Conservation (phyloP, 805 yeast species). For the Yamadazyma paraphyllophila region DNA sequence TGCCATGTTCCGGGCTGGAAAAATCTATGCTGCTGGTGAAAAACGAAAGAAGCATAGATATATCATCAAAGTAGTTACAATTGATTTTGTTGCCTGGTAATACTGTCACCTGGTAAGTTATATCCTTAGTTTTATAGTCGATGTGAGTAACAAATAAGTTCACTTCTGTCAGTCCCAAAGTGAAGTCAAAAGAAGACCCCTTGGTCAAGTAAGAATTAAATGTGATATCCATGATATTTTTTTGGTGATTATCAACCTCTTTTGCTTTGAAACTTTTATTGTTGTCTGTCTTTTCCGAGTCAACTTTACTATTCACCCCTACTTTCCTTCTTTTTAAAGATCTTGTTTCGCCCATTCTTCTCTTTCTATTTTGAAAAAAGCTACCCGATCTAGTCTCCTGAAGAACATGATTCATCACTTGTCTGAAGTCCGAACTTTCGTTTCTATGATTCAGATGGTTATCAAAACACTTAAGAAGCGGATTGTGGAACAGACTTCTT, state of each 20-base stretch:
- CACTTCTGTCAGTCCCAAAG: conserved; percentile 6
- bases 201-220: conserved; percentile 21
- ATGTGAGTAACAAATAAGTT: conserved; percentile 22
- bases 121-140: conserved; percentile 12
- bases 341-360: conserved; percentile 22
- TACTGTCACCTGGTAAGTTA: conserved; percentile 7
- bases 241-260: conserved; percentile 1
- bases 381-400: background rate
- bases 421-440: background rate
- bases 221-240: conserved; percentile 12
- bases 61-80: conserved; percentile 2
- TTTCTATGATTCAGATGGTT: background rate
- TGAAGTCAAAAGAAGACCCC: conserved; percentile 22
- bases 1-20: background rate
- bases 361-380: conserved; percentile 4
- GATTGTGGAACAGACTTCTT: background rate
- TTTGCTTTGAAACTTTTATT: conserved; percentile 15
- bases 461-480: conserved; percentile 2
- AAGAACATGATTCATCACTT: conserved; percentile 5
- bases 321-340: conserved; percentile 14
- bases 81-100: conserved; percentile 1
- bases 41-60: conserved; percentile 1
- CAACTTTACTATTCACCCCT: background rate
- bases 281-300: background rate
- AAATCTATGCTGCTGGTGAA: conserved; percentile 1